Evolutionary conservation across 176 grass and related monocot species (phyloP).

Genomic region (Oryza longistaminata): DNA sequence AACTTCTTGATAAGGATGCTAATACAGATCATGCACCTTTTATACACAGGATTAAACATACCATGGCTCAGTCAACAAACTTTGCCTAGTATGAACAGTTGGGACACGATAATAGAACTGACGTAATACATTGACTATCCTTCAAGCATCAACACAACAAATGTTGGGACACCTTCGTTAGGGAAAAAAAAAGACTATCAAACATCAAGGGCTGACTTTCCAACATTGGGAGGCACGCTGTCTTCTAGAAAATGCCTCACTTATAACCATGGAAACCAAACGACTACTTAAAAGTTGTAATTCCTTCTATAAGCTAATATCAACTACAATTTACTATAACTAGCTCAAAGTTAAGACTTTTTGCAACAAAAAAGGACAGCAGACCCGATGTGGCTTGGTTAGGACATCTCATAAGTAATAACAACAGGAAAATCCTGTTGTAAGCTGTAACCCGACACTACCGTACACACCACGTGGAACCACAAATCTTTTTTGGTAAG

Average conservation of each 20-base stretch:
- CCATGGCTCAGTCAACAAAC: background rate
- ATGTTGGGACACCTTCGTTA: background rate
- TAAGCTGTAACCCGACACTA: background rate
- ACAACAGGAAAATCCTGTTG: background rate
- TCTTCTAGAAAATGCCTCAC: background rate
- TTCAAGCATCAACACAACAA: slow-evolving; percentile 1
- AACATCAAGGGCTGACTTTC: background rate
- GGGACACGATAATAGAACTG: background rate
- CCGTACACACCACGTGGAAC: background rate
- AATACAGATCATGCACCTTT: background rate
- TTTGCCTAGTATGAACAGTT: background rate
- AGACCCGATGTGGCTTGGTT: background rate
- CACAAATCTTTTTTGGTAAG: background rate
- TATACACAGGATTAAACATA: background rate
- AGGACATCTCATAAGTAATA: background rate
- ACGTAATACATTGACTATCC: too few relatives aligned
- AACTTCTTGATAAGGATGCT: background rate
- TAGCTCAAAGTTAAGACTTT: background rate
- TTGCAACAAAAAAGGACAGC: background rate
- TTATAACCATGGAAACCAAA: background rate
- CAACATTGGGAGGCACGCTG: background rate
- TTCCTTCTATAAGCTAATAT: background rate
- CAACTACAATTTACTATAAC: background rate
- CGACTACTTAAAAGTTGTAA: background rate
- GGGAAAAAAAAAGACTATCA: background rate